Percentiles rank a stretch among this genome's conserved stretches.
Conservation (phyloP, 2,329 filamentous ascomycete species). For the Trichophyton simii region DNA sequence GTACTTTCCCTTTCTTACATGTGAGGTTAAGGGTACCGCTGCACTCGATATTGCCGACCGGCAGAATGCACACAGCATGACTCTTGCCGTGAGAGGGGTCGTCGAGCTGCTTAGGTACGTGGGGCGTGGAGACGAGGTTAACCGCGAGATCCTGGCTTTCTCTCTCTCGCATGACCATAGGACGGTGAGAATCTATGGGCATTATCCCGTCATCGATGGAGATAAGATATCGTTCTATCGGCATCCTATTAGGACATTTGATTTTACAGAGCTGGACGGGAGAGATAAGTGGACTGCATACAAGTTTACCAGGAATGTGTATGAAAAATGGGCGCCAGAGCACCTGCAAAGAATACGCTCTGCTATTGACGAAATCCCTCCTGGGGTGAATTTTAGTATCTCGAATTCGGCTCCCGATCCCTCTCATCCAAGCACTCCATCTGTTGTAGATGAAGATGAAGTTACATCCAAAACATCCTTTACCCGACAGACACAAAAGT, state of each 20-base stretch:
- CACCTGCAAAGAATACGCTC: slow-evolving; percentile 10
- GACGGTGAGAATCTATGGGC: slow-evolving; percentile 29
- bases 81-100: slow-evolving; percentile 24
- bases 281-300: slow-evolving; percentile 30
- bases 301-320: slow-evolving; percentile 29
- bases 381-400: not conserved
- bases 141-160: slow-evolving; percentile 35
- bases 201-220: slow-evolving; percentile 29
- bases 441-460: too few species aligned
- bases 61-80: slow-evolving; percentile 22
- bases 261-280: slow-evolving; percentile 23
- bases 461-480: too few species aligned
- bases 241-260: slow-evolving; percentile 25
- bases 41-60: slow-evolving; percentile 21
- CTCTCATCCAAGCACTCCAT: too few species aligned
- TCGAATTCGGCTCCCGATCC: not conserved
- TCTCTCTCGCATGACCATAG: slow-evolving; percentile 30
- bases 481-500: too few species aligned
- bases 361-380: slow-evolving; percentile 9
- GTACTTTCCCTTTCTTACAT: slow-evolving; percentile 40
- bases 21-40: slow-evolving; percentile 35
- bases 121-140: slow-evolving; percentile 21
- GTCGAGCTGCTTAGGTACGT: slow-evolving; percentile 27
- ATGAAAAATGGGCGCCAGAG: slow-evolving; percentile 25
- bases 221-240: slow-evolving; percentile 28